Evolutionary conservation across 2,329 filamentous ascomycete genomes (phyloP), one percentile per base, ranked within the genome.

Genomic region (Scortechinia acanthostroma): DNA sequence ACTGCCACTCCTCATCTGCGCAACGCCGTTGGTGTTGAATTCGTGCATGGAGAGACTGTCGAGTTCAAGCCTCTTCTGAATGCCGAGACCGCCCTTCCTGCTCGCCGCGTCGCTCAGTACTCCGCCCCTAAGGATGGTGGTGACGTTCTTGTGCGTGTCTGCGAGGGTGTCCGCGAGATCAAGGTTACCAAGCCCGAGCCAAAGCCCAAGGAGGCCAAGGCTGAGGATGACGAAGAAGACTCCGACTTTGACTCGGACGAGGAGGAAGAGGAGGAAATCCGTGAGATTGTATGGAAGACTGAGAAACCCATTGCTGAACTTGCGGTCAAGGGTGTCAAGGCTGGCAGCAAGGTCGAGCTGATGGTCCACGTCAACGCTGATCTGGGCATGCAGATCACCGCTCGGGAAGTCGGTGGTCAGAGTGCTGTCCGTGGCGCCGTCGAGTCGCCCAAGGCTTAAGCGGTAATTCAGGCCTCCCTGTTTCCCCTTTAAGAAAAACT

Each of bases 231-330:
- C 42, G 76, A 69, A 45, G 75, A 74, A 33, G 73, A 77, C 28
- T 77, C 80, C 42, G 74, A 76, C 2, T 76, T 80, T 30, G 80
- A 80, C 19, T 77, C 80, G 47, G 77, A 77, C 47, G 78, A 84
- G 44, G 77, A 87, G 37, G 89, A 95, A 25, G 89, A 94, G 46
- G 88, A 95, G 65, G 91, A 96, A 70, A 76, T 83, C 58, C 77
- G 91, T 51, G 87, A 95, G 69, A 90, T 93, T 76, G 73, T 93
- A 48, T 96, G 90, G 89, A 95, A 95, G 76, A 77, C 89, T 42
- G 87, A 88, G 54, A 80, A 75, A 51, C 73, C 83, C 22, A 78
- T 98, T 48, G 91, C 90, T 49, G 93, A 98, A 72, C 85, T 88
- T 10, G 86, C 85, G 22, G 69, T 98, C 61, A 86, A 79, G 64